Conservation (phyloP, 1,284 basidiomycete genomes). For the Chondrostereum purpureum region DNA sequence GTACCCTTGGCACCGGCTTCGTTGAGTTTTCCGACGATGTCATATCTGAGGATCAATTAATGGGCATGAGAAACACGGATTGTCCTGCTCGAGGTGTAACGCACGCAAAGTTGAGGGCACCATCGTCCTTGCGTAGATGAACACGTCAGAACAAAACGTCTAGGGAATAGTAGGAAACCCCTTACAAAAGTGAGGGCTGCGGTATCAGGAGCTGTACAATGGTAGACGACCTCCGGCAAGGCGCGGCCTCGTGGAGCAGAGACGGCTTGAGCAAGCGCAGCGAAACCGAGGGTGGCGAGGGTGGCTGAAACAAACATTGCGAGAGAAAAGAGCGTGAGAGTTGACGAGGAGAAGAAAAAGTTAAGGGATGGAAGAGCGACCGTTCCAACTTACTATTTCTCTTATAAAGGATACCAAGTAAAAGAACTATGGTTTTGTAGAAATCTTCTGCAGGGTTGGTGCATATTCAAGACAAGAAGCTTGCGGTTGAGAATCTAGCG, state of each 20-base stretch:
- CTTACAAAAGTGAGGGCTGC: slow-evolving; percentile 33
- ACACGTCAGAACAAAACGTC: neutral
- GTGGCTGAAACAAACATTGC: neutral
- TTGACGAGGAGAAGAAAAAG: neutral
- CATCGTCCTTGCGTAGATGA: slow-evolving; percentile 24
- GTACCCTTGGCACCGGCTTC: slow-evolving; percentile 11
- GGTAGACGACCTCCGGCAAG: slow-evolving; percentile 24
- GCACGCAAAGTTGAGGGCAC: slow-evolving; percentile 25
- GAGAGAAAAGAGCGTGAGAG: neutral
- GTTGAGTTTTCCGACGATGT: slow-evolving; percentile 1
- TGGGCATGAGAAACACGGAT: neutral
- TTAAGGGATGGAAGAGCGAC: neutral
- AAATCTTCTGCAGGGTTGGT: no score
- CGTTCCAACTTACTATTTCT: no score
- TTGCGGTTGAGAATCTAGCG: no score
- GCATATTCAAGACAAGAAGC: no score
- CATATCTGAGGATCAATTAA: slow-evolving; percentile 5
- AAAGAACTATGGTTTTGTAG: no score
- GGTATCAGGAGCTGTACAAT: slow-evolving; percentile 28
- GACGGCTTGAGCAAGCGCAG: neutral
- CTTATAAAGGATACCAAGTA: no score
- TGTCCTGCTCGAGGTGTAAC: neutral
- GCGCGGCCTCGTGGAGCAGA: neutral
- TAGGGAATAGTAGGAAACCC: neutral
- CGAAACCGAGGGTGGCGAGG: no score